Conservation (phyloP, 768 basidiomycete genomes). For the Lanmaoa pseudosensibilis region DNA sequence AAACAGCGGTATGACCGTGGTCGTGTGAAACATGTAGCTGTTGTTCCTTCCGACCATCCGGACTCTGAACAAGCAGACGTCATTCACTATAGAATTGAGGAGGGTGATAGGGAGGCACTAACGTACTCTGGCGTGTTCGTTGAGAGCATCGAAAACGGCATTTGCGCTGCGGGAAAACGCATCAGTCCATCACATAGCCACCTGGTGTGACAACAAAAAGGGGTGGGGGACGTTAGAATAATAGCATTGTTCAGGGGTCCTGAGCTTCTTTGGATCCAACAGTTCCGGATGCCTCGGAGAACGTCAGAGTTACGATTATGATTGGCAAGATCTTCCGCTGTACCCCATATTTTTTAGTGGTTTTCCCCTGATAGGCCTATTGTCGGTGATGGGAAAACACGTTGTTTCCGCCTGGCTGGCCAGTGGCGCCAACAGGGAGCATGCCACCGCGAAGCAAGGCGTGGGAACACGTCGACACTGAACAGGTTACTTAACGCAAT, state of each 20-base stretch:
- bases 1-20: background rate
- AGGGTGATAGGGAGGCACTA: slow-evolving; percentile 53
- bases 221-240: too few species aligned
- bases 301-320: background rate
- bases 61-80: slow-evolving; percentile 53
- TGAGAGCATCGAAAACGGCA: slow-evolving; percentile 38
- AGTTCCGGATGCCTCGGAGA: too few species aligned
- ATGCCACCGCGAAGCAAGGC: background rate
- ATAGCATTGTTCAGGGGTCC: too few species aligned
- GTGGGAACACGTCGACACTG: background rate
- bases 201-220: background rate
- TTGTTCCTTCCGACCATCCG: slow-evolving; percentile 48
- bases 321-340: background rate
- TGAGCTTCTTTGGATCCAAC: too few species aligned
- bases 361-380: background rate
- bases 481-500: background rate
- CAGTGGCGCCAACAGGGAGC: too few species aligned
- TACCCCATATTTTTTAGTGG: background rate
- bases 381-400: background rate
- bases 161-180: slow-evolving; percentile 37
- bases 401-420: background rate
- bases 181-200: slow-evolving; percentile 9
- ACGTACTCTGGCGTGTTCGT: slow-evolving; percentile 62
- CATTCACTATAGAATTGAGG: slow-evolving; percentile 60
- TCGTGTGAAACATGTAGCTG: slow-evolving; percentile 38